These are phyloP conservation scores for Penicillium pulvis DNA, from an alignment of 495 filamentous ascomycete species.

Conservation along the genomic window DNA sequence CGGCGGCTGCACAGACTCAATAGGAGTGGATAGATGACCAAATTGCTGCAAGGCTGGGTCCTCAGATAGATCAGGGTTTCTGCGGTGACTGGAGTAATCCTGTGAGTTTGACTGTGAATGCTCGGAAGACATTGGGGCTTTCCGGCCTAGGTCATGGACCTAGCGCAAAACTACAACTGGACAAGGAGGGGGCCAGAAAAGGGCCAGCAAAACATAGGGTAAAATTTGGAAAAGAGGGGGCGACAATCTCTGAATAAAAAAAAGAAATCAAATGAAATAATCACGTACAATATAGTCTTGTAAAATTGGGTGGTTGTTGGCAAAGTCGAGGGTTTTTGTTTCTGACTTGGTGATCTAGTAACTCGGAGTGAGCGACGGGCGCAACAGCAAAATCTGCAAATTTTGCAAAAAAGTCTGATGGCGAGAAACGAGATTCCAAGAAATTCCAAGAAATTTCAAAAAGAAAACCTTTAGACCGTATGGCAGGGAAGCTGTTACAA, in stretches of 20 bases:
- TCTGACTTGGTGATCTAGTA: slow-evolving; percentile 7
- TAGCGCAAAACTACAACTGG: slow-evolving; percentile 16
- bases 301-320: slow-evolving; percentile 7
- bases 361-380: slow-evolving; percentile 19
- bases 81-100: slow-evolving; percentile 20
- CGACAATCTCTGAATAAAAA: slow-evolving; percentile 6
- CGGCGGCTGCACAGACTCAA: slow-evolving; percentile 23
- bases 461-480: slow-evolving; percentile 11
- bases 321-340: slow-evolving; percentile 19
- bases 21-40: slow-evolving; percentile 11
- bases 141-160: slow-evolving; percentile 21
- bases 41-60: slow-evolving; percentile 16
- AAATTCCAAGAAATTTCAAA: slow-evolving; percentile 3
- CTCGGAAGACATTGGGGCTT: slow-evolving; percentile 25
- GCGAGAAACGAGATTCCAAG: neutral
- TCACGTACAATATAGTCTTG: slow-evolving; percentile 21
- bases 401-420: neutral
- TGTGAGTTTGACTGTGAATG: slow-evolving; percentile 26
- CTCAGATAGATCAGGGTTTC: slow-evolving; percentile 18
- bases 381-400: slow-evolving; percentile 8
- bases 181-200: slow-evolving; percentile 19
- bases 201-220: slow-evolving; percentile 17
- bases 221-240: slow-evolving; percentile 10
- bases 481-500: slow-evolving; percentile 19
- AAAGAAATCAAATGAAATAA: slow-evolving; percentile 3